Conservation (phyloP, 2,329 filamentous ascomycete genomes). For the Diaporthe sp. region DNA sequence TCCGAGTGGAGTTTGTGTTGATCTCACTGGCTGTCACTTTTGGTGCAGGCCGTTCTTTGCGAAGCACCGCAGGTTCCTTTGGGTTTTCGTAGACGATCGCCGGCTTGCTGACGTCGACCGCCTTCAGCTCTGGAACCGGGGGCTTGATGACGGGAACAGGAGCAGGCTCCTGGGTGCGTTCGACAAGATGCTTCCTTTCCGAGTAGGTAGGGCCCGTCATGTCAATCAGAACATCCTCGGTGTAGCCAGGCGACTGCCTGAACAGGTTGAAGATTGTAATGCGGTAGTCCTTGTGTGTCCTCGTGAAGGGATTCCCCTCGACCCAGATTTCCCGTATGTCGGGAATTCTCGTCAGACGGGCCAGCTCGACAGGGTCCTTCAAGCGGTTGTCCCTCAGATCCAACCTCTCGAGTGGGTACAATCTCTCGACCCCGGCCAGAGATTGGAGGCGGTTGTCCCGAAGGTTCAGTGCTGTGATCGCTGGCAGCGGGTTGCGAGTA, state of each 20-base stretch:
- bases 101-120: conserved; percentile 78
- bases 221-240: conserved; percentile 92
- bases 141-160: conserved; percentile 85
- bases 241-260: conserved; percentile 88
- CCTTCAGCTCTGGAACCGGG: conserved; percentile 71
- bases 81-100: conserved; percentile 68
- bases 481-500: conserved; percentile 86
- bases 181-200: conserved; percentile 87
- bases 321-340: conserved; percentile 95
- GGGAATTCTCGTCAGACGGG: conserved; percentile 89
- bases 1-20: conserved; percentile 69
- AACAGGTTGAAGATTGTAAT: conserved; percentile 97
- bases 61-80: conserved; percentile 66
- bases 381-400: conserved; percentile 93
- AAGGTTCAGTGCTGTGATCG: conserved; percentile 93
- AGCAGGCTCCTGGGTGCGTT: conserved; percentile 82
- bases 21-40: conserved; percentile 70
- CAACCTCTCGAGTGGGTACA: conserved; percentile 89
- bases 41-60: conserved; percentile 71
- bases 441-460: conserved; percentile 89
- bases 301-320: conserved; percentile 90
- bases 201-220: conserved; percentile 84
- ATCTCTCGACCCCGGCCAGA: conserved; percentile 89
- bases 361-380: conserved; percentile 91
- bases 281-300: conserved; percentile 87